Percentiles rank a stretch among this genome's conserved stretches.
Evolutionary conservation across 768 basidiomycete species (phyloP).

Genomic region (Termitomyces sp.): DNA sequence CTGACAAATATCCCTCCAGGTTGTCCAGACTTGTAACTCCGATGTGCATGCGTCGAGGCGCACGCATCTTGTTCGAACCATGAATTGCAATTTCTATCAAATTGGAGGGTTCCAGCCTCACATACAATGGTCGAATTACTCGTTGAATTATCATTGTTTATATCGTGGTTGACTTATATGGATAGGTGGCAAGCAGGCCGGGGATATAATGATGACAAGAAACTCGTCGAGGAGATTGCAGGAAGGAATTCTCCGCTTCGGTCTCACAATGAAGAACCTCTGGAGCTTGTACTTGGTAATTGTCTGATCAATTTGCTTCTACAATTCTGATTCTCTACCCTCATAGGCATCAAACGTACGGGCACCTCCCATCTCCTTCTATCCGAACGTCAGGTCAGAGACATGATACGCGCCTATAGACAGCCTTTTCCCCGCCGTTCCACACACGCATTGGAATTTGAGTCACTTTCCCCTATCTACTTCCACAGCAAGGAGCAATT

Average conservation of each 20-base stretch:
- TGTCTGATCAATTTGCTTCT: neutral
- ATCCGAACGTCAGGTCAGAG: constrained; percentile 23
- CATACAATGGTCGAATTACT: constrained; percentile 16
- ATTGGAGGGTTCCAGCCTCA: constrained; percentile 21
- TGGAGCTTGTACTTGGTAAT: constrained; percentile 41
- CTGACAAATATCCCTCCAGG: neutral
- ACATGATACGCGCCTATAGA: constrained; percentile 14
- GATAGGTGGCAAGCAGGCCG: neutral
- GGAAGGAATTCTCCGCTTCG: constrained; percentile 24
- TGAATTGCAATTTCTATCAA: constrained; percentile 19
- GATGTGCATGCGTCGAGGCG: neutral
- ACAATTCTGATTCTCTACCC: neutral
- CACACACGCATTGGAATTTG: constrained; percentile 23
- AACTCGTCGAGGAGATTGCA: constrained; percentile 22
- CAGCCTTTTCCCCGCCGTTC: constrained; percentile 7
- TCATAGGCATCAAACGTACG: constrained; percentile 33
- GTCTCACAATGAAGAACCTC: constrained; percentile 8
- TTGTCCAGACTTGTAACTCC: neutral
- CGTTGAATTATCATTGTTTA: neutral
- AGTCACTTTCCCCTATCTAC: constrained; percentile 43
- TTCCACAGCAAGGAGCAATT: constrained; percentile 28
- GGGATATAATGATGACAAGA: constrained; percentile 27
- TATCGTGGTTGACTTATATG: neutral
- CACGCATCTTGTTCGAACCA: neutral
- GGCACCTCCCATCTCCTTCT: constrained; percentile 44